Conservation (phyloP, 345 rosid genomes). For the Clarkia xantiana region DNA sequence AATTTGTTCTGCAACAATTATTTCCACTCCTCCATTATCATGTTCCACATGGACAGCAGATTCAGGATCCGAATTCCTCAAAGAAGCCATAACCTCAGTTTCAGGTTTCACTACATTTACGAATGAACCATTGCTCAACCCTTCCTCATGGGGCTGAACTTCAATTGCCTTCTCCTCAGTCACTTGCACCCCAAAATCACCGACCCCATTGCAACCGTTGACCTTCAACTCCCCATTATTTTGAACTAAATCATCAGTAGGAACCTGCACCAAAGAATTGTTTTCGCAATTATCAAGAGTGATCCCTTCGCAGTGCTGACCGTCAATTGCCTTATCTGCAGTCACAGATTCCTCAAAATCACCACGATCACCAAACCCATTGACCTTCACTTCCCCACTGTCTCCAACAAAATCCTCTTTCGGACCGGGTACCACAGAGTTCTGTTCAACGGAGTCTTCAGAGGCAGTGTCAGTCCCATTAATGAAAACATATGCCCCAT, state of each 20-base stretch:
- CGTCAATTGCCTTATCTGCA: too few species aligned
- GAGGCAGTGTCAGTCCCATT: constrained; percentile 19
- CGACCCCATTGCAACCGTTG: background rate
- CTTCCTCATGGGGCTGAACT: background rate
- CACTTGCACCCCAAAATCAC: constrained; percentile 6
- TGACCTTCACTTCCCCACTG: background rate
- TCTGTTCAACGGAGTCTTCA: constrained; percentile 1
- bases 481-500: constrained; percentile 27
- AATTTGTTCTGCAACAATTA: too few species aligned
- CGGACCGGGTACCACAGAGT: background rate
- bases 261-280: constrained; percentile 17
- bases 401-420: background rate
- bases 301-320: too few species aligned
- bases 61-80: too few species aligned
- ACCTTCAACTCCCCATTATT: constrained; percentile 1
- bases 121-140: background rate
- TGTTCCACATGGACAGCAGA: too few species aligned
- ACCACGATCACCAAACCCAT: background rate
- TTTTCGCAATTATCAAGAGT: background rate
- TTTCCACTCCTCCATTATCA: too few species aligned
- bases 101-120: constrained; percentile 4
- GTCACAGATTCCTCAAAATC: too few species aligned
- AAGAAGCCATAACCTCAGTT: background rate
- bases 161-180: constrained; percentile 2
- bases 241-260: background rate